Conservation (phyloP, 768 basidiomycete species). For the Ephemerocybe angulata region DNA sequence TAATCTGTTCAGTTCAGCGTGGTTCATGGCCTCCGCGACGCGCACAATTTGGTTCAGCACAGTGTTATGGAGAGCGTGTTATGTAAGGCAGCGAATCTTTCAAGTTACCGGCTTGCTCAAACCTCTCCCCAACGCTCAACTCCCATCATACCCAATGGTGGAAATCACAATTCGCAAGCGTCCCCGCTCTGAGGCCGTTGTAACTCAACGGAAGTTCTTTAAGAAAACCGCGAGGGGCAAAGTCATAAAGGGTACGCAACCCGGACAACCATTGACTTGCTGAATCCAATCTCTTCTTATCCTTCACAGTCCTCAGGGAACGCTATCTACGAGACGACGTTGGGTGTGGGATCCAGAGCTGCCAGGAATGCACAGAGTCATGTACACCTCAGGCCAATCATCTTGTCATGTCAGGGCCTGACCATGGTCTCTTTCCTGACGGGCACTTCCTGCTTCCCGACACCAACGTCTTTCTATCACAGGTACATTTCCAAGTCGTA, state of each 20-base stretch:
- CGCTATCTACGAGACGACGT: constrained; percentile 92
- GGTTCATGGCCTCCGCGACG: too few relatives aligned
- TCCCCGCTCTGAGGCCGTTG: constrained; percentile 61
- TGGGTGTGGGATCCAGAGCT: constrained; percentile 75
- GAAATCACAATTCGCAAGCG: constrained; percentile 75
- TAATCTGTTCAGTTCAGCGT: too few relatives aligned
- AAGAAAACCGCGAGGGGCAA: constrained; percentile 94
- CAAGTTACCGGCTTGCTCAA: not conserved
- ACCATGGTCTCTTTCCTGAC: constrained; percentile 52
- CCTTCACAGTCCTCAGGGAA: constrained; percentile 74
- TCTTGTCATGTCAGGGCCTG: constrained; percentile 47
- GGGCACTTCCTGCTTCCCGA: constrained; percentile 89
- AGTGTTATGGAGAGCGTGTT: not conserved
- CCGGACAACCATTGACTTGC: not conserved
- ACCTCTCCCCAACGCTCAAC: not conserved
- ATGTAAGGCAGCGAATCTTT: not conserved
- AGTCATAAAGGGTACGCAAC: constrained; percentile 77
- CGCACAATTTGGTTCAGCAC: too few relatives aligned
- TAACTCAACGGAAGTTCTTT: constrained; percentile 89
- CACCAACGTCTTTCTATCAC: constrained; percentile 91
- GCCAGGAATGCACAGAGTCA: constrained; percentile 50
- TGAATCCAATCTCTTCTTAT: not conserved
- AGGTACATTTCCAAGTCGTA: constrained; percentile 45
- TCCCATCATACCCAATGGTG: constrained; percentile 28
- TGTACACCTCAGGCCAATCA: constrained; percentile 10